Evolutionary conservation across 225 moss, liverwort and hornwort species (phyloP).

Genomic region (Pleurozium schreberi): DNA sequence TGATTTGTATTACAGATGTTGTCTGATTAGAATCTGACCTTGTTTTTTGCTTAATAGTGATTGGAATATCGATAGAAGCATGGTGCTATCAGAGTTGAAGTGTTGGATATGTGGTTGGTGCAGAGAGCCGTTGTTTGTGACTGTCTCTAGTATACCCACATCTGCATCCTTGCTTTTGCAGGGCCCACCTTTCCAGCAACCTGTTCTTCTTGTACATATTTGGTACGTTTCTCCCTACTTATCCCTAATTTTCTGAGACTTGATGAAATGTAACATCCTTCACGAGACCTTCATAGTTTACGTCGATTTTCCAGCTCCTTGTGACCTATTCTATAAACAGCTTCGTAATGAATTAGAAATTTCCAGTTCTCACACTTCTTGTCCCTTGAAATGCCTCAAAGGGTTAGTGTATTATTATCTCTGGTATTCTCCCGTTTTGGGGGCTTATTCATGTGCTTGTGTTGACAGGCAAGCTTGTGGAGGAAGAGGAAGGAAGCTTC

Average conservation of each 20-base stretch:
- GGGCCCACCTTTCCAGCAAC: constrained; percentile 98
- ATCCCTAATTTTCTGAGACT: neutral
- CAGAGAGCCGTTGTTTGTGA: constrained; percentile 36
- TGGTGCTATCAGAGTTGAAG: constrained; percentile 25
- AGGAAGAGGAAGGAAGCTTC: constrained; percentile 93
- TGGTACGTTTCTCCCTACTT: constrained; percentile 42
- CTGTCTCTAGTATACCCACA: constrained; percentile 39
- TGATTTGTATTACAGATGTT: neutral
- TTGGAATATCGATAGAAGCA: neutral
- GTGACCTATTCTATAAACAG: neutral
- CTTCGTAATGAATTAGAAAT: neutral
- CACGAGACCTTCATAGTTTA: neutral
- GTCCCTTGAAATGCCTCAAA: neutral
- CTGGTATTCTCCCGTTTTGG: neutral
- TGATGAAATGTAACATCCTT: neutral
- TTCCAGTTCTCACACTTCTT: neutral
- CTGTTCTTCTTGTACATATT: constrained; percentile 99
- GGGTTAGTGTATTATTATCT: neutral
- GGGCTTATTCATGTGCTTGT: neutral
- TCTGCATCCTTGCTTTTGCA: constrained; percentile 64
- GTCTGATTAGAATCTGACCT: neutral
- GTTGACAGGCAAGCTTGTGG: constrained; percentile 84
- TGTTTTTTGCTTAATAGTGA: neutral
- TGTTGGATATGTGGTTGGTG: constrained; percentile 45
- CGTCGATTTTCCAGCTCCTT: neutral